phyloP scores from a whole-genome alignment of 2,329 filamentous ascomycete genomes.

The Amesomyces nigricolor region DNA sequence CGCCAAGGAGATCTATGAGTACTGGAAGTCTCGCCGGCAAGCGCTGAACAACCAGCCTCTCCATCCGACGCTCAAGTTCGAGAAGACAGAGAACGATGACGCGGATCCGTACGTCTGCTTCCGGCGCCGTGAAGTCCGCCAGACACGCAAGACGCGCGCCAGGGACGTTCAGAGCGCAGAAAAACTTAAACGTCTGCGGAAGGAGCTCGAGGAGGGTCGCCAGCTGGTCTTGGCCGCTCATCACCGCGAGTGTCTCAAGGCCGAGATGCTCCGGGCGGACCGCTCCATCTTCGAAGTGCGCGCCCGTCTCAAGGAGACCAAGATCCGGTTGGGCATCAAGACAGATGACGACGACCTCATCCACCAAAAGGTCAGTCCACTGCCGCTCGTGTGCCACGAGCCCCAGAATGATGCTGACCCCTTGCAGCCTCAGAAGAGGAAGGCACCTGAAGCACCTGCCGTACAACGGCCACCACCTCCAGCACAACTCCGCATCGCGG shows the following conservation, averaged over 20 bases:
- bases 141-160: conserved; percentile 89
- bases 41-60: conserved; percentile 64
- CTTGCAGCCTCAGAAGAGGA: conserved; percentile 64
- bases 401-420: conserved; percentile 32
- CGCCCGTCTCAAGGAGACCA: conserved; percentile 75
- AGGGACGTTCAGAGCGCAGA: conserved; percentile 92
- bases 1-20: conserved; percentile 77
- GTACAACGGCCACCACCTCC: conserved; percentile 56
- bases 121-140: conserved; percentile 85
- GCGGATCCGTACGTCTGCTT: conserved; percentile 98
- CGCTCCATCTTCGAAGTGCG: conserved; percentile 78
- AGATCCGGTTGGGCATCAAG: conserved; percentile 83
- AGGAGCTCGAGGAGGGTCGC: conserved; percentile 84
- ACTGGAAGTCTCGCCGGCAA: conserved; percentile 74
- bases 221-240: conserved; percentile 72
- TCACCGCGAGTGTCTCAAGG: conserved; percentile 73
- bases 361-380: conserved; percentile 73
- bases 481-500: conserved; percentile 63
- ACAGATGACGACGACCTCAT: conserved; percentile 89
- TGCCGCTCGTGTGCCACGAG: neutral
- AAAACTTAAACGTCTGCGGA: conserved; percentile 84
- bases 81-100: conserved; percentile 91
- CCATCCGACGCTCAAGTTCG: conserved; percentile 80
- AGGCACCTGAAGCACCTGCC: conserved; percentile 54
- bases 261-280: conserved; percentile 69